Base-by-base conservation (phyloP, 2,329 filamentous ascomycete genomes). In the Orbilia oligospora region DNA sequence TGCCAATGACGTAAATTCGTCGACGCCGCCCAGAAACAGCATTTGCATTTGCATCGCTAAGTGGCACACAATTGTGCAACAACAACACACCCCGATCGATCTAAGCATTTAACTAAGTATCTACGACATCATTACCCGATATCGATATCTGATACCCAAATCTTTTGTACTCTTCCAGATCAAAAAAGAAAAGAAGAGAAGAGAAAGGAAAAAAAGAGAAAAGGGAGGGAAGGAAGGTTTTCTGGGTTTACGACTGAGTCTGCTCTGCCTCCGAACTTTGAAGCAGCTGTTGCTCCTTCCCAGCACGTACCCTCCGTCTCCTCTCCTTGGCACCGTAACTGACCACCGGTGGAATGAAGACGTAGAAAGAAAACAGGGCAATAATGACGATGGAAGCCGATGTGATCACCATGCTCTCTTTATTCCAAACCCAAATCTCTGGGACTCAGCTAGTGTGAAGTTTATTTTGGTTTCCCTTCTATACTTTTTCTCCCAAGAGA, bases 311-410 rank as follows among this genome's bases (percentile, higher is more conserved):
- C 8, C 46, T 33, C 55, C 75, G 49, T 27, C 75, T 51, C 38
- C 63, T 33, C n/a, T 48, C 46, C 18, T 41, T 71, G 20, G 75
- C 63, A 27, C 75, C 75, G 33, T 49, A 72, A 10, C 68, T 63
- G 22, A 78, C 64, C 4, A 51, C 68, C 3, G 75, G 75, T 4
- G 75, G 75, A 27, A 78, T 51, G 33, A 68, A 20, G 12, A 78
- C 41, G 75, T 78, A 78, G 68, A 78, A 78, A 6, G 75, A 72
- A 53, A 78, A 78, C 20, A 78, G 53, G 6, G 75, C 75, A 38
- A 64, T 10, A 30, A 78, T 78, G 16, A 78, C 63, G 24, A 78
- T 9, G 53, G 75, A 72, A 24, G 73, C 67, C 9, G 75, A 30
- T 6, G 44, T 69, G 72, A 77, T 48, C 53, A 78, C 75, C 75